These are phyloP conservation scores for Massospora cicadina DNA, from an alignment of 371 early-diverging fungal genomes.

Conservation along the genomic window DNA sequence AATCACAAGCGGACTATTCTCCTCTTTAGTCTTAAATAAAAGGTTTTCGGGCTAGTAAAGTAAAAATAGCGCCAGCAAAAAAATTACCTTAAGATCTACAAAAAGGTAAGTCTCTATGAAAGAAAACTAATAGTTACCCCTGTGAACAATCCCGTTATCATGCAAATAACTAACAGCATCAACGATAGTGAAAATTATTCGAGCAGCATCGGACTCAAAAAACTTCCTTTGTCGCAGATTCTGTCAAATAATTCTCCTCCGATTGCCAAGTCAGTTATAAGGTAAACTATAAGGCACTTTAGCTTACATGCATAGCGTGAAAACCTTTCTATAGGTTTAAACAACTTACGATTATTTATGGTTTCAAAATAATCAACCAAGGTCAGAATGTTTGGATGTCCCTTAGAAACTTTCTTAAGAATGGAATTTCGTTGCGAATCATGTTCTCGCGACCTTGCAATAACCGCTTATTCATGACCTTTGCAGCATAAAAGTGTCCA, in stretches of 20 bases:
- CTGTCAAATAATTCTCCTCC: slow-evolving; percentile 87
- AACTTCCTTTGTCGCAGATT: slow-evolving; percentile 55
- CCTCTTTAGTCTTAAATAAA: slow-evolving; percentile 54
- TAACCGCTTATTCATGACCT: slow-evolving; percentile 77
- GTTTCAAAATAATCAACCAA: slow-evolving; percentile 87
- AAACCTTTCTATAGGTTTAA: too few relatives aligned
- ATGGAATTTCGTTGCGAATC: slow-evolving; percentile 82
- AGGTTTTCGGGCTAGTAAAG: slow-evolving; percentile 61
- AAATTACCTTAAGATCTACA: slow-evolving; percentile 29
- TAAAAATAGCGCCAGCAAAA: neutral
- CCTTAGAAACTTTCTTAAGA: slow-evolving; percentile 63
- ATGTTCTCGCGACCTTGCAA: slow-evolving; percentile 80
- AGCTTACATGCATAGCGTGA: too few relatives aligned
- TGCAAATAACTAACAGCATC: slow-evolving; percentile 70
- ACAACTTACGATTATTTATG: slow-evolving; percentile 50
- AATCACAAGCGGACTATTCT: slow-evolving; percentile 52
- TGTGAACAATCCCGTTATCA: slow-evolving; percentile 68
- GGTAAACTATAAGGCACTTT: slow-evolving; percentile 34
- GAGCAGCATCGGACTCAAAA: slow-evolving; percentile 70
- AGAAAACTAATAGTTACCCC: slow-evolving; percentile 30
- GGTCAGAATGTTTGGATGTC: slow-evolving; percentile 70
- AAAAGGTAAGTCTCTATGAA: neutral
- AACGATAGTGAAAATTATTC: slow-evolving; percentile 54
- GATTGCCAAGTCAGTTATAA: slow-evolving; percentile 73
- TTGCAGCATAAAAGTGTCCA: slow-evolving; percentile 70